Base-by-base conservation (phyloP, 2,329 filamentous ascomycete species). In the Cordyceps militaris region DNA sequence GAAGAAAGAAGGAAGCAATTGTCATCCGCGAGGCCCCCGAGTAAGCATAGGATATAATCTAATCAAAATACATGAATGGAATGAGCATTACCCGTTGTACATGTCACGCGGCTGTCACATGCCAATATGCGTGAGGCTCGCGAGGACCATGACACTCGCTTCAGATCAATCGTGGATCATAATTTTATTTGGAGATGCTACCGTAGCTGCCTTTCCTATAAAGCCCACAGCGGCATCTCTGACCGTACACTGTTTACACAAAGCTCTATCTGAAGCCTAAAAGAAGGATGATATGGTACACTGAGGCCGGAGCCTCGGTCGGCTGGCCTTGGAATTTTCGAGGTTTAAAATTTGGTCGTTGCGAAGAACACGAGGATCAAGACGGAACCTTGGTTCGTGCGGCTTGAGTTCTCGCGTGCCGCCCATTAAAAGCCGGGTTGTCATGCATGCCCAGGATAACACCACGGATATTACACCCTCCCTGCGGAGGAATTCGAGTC, bases 1-100 rank as follows among this genome's bases (percentile, higher is more conserved):
- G 92, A 2, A 85, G 86, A 66, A 83, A 82, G 63, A 81, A 83
- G 61, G 79, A 78, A 61, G 66, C 64, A 50, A 69, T 65, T 19
- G 68, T 71, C n/a, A 58, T 69, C 21, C 66, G 69, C 10, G 66
- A 71, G 48, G 64, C 63, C 44, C 69, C 69, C 10, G 64, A 62
- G 10, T 62, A 62, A 21, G 26, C 7, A 32, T 10, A 19, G 8
- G 24, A 13, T 7, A 32, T 34, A 43, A 32, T 5, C 21, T 28
- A n/a, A 42, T 26, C 4, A 14, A 23, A 26, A 46, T 23, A 10
- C 19, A 43, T 43, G 46, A 50, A 56, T 40, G 16, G 13, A 48
- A 23, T 42, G 34, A 56, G 23, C 6, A 32, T 40, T 21, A 11
- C 23, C 24, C 21, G 30, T 23, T 10, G 30, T 36, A 24, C 36